Base-by-base conservation (phyloP, 2,329 filamentous ascomycete genomes). In the Beauveria rudraprayagi region DNA sequence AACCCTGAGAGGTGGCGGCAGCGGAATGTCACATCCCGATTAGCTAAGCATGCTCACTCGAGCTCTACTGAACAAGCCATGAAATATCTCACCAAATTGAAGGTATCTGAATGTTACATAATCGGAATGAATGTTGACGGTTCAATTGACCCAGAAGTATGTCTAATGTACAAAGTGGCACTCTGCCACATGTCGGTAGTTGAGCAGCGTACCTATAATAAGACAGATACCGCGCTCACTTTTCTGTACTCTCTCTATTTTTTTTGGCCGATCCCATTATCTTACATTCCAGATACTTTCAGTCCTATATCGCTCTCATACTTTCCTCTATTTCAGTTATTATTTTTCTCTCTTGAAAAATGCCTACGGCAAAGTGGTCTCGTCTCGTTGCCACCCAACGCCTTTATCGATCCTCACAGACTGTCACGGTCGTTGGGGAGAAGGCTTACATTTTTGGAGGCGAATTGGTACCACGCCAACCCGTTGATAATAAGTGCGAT, bases 331-430 rank as follows among this genome's bases (percentile, higher is more conserved):
- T 19, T 19, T 46, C 11, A n/a, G 19, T 5, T 2, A 1, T 22
- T 46, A 10, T 10, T 3, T 34, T 6, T 34, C 4, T 34, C 4
- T 28, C 2, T 22, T 17, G 4, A 52, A 24, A 22, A 54, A 65
- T 66, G 63, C 34, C 59, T n/a, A 58, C 30, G 26, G 43, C 43
- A 24, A 47, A 48, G 19, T 56, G 55, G 55, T 48, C 43, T 14
- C 55, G 55, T 40, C 44, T 56, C n/a, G n/a, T 56, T 56, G 46
- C 50, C 3, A 47, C 22, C 41, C 50, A 64, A 8, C 68, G 72
- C 6, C 75, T 83, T 14, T 73, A 75, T 61, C 77, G 81, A 22
- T 83, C 81, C 0, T 83, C 81, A 2, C 80, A 83, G 34, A 70
- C 71, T 1, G 60, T 81, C 3, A 75, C 78, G 0, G 73, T 79